A percentile compares a stretch with the other conserved stretches of the same genome.
phyloP scores from a whole-genome alignment of 208 protist genomes.

The Leishmania aethiopica region DNA sequence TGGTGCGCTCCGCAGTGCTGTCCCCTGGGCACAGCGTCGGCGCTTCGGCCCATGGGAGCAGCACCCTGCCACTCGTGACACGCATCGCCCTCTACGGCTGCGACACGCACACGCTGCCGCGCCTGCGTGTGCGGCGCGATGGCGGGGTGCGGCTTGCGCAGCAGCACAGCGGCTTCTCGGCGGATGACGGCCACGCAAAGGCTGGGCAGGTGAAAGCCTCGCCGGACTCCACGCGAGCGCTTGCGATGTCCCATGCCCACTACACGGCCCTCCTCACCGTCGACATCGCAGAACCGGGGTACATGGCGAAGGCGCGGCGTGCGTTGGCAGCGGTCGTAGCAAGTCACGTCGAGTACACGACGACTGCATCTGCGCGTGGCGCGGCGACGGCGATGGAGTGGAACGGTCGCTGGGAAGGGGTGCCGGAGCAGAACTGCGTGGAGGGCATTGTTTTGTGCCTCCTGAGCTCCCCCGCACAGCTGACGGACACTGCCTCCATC shows the following conservation, averaged over 20 bases:
- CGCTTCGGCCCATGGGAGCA: no score
- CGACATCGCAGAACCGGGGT: constrained; percentile 2
- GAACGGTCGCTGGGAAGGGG: background rate
- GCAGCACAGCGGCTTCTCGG: background rate
- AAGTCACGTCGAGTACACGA: constrained; percentile 18
- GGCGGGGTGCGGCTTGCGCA: constrained; percentile 14
- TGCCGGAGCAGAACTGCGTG: constrained; percentile 14
- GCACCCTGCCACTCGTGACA: constrained; percentile 10
- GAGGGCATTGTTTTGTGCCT: constrained; percentile 24
- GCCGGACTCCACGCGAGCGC: background rate
- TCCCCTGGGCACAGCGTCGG: background rate
- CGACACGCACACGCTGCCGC: constrained; percentile 3
- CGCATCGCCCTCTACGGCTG: constrained; percentile 29
- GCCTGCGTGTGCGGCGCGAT: constrained; percentile 25
- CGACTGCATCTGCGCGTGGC: background rate
- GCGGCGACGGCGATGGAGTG: background rate
- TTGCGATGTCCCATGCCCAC: constrained; percentile 27
- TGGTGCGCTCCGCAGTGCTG: background rate
- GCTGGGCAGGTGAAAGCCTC: constrained; percentile 2
- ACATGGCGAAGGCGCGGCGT: background rate
- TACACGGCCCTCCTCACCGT: constrained; percentile 28
- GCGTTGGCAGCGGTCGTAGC: constrained; percentile 12
- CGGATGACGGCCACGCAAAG: background rate
- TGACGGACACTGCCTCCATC: background rate
- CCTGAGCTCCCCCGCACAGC: background rate